Evolutionary conservation across 2,329 filamentous ascomycete species (phyloP).

Genomic region (Chrysoporthe cubensis): DNA sequence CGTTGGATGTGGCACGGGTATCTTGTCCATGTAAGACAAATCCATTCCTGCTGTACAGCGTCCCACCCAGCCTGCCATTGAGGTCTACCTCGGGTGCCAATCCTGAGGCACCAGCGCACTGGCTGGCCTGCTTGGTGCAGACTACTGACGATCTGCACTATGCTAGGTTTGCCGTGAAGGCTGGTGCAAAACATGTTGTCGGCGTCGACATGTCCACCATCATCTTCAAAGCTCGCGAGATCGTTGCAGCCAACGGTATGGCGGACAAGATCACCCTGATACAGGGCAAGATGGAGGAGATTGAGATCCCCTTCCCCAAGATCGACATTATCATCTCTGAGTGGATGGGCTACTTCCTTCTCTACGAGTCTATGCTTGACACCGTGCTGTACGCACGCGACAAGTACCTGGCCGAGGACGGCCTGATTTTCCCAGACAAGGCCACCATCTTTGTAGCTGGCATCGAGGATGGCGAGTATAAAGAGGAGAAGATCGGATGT

Average conservation of each 20-base stretch:
- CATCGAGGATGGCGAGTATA: slow-evolving; percentile 99
- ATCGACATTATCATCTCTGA: slow-evolving; percentile 99
- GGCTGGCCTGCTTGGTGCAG: not conserved
- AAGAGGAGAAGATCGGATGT: slow-evolving; percentile 99
- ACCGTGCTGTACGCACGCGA: slow-evolving; percentile 96
- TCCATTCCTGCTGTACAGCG: slow-evolving; percentile 3
- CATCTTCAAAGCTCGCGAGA: slow-evolving; percentile 97
- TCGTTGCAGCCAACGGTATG: slow-evolving; percentile 90
- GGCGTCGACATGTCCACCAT: slow-evolving; percentile 99
- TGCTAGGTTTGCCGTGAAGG: slow-evolving; percentile 89
- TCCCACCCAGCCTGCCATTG: not conserved
- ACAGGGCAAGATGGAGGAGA: slow-evolving; percentile 99
- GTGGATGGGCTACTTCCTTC: slow-evolving; percentile 99
- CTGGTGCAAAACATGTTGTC: slow-evolving; percentile 97
- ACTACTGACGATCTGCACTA: slow-evolving; percentile 18
- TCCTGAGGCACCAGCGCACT: not conserved
- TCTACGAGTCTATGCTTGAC: slow-evolving; percentile 99
- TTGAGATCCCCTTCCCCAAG: slow-evolving; percentile 87
- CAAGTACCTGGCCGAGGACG: slow-evolving; percentile 82
- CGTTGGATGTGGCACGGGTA: slow-evolving; percentile 95
- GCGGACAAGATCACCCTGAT: slow-evolving; percentile 95
- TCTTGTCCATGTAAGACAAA: slow-evolving; percentile 87
- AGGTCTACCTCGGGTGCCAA: not conserved
- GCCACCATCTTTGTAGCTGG: slow-evolving; percentile 95
- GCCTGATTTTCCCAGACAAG: slow-evolving; percentile 98